Conservation (phyloP, 768 basidiomycete species). For the Suillus subalutaceus region DNA sequence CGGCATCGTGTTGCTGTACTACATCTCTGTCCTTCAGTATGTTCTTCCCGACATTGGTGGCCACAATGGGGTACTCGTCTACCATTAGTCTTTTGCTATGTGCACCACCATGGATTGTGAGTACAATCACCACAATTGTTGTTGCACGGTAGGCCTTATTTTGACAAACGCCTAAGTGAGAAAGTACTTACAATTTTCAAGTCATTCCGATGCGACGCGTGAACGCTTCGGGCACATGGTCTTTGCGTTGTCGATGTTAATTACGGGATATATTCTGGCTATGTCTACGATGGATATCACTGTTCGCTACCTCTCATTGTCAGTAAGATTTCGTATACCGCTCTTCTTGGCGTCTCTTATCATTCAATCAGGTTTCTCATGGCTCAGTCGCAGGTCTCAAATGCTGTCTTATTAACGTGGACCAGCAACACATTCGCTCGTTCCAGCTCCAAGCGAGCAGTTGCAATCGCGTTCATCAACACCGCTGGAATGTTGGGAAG, state of each 20-base stretch:
- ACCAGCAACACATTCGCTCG: conserved; percentile 61
- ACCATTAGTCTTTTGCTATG: conserved; percentile 70
- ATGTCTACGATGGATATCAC: conserved; percentile 60
- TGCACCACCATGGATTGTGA: conserved; percentile 60
- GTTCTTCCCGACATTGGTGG: conserved; percentile 74
- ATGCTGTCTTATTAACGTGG: conserved; percentile 57
- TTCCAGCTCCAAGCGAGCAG: conserved; percentile 75
- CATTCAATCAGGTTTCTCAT: conserved; percentile 58
- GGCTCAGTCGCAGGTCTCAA: conserved; percentile 68
- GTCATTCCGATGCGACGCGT: conserved; percentile 67
- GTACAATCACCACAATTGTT: conserved; percentile 32
- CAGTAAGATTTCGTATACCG: conserved; percentile 28
- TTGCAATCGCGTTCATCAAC: conserved; percentile 11
- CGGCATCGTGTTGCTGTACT: conserved; percentile 54
- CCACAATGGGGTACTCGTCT: conserved; percentile 62
- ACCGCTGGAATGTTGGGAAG: conserved; percentile 7
- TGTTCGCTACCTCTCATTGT: conserved; percentile 61
- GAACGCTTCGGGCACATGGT: conserved; percentile 75
- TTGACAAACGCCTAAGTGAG: not conserved
- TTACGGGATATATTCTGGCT: conserved; percentile 66
- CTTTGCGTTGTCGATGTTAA: conserved; percentile 51
- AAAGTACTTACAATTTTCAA: conserved; percentile 19
- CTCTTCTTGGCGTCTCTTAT: conserved; percentile 53
- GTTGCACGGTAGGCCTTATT: conserved; percentile 5
- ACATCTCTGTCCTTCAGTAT: conserved; percentile 70